Evolutionary conservation across 192 early-diverging fungal species (phyloP), one percentile per base, ranked within the genome.

Genomic region (Haplosporangium gracile): DNA sequence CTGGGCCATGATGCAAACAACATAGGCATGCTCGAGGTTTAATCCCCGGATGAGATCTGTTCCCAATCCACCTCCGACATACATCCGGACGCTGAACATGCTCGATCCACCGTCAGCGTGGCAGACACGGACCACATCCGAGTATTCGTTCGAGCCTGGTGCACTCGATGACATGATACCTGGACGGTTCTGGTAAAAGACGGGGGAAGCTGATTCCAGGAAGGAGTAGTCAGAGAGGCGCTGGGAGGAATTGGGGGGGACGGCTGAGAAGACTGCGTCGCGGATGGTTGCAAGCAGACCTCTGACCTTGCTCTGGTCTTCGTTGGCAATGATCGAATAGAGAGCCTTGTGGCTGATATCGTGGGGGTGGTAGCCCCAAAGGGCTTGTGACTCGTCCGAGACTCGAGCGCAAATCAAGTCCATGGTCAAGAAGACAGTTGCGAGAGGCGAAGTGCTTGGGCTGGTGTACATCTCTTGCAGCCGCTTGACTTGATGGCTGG

Each of bases 11-110:
- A 85, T 77, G 43, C 87, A 90, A 18, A 92, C 92, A 69, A 93
- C 79, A 71, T 93, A 93, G 7, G 91, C 82, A 71, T 91, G 89
- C 39, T 87, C 79, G 36, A 88, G 85, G 49, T 83, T 92, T 20
- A 82, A 80, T 15, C 87, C 85, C 16, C 87, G 71, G 32, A 75
- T 68, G 13, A 93, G 77, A 68, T 94, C 89, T 2, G 90, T 91
- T 51, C 92, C 92, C 22, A 94, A 72, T 22, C 92, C 93, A 73
- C 93, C 93, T 39, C 93, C 93, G n/a, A 94, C 71, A 82, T 91
- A 91, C 75, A 90, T 88, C 18, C 82, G 71, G 4, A 93, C 77
- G 42, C 88, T 85, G 72, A 89, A 94, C 16, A 90, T 70, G 63
- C 90, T 89, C 26, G 83, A 87, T 34, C 82, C 83, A 13, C 91